Percentiles rank a stretch among this genome's conserved stretches.
phyloP scores from a whole-genome alignment of 805 yeast species.

The Maudiozyma barnettii region DNA sequence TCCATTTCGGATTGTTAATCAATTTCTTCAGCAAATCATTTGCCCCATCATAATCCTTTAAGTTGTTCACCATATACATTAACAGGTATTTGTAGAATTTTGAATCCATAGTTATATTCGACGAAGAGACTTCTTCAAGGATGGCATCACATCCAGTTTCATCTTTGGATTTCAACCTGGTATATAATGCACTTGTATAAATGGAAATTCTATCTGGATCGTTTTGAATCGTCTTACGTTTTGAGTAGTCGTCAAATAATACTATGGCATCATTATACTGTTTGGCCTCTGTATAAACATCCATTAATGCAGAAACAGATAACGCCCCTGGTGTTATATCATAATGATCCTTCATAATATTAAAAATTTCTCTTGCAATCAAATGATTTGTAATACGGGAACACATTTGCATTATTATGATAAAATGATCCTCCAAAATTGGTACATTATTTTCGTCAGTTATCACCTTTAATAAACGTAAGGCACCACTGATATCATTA shows the following conservation, averaged over 20 bases:
- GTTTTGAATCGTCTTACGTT: not conserved
- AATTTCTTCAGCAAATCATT: conserved; percentile 15
- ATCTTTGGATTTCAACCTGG: conserved; percentile 12
- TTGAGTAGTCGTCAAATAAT: conserved; percentile 15
- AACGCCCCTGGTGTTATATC: conserved; percentile 21
- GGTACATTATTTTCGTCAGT: conserved; percentile 11
- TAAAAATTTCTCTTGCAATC: conserved; percentile 25
- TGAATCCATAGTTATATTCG: conserved; percentile 10
- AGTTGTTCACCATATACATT: conserved; percentile 9
- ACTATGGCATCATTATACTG: conserved; percentile 14
- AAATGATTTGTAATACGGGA: conserved; percentile 18
- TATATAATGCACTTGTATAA: conserved; percentile 19
- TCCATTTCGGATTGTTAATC: conserved; percentile 7
- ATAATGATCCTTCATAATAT: conserved; percentile 23
- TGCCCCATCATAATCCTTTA: conserved; percentile 17
- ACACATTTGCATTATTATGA: conserved; percentile 21
- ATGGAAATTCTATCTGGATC: conserved; percentile 8
- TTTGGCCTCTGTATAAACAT: conserved; percentile 19
- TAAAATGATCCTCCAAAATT: conserved; percentile 22
- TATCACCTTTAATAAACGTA: conserved; percentile 24
- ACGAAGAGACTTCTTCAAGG: conserved; percentile 8
- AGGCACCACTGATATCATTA: conserved; percentile 24
- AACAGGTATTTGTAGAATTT: conserved; percentile 20
- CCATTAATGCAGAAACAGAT: conserved; percentile 21
- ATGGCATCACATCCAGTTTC: conserved; percentile 12